Conservation (phyloP, 106 monocot genomes). For the Dendrobium catenatum region DNA sequence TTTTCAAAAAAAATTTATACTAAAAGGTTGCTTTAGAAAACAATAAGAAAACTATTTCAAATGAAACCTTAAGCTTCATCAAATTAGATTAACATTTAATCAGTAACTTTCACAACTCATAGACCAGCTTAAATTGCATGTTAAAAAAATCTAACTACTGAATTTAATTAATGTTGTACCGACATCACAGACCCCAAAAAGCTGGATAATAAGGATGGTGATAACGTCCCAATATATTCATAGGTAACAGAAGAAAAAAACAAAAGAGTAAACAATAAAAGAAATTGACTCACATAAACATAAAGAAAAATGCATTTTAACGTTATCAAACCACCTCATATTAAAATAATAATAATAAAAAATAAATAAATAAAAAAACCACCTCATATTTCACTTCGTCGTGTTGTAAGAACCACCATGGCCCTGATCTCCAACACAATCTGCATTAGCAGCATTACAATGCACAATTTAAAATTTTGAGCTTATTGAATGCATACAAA, state of each 20-base stretch:
- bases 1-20: no score
- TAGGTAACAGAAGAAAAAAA: not conserved
- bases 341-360: no score
- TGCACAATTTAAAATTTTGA: not conserved
- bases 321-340: not conserved
- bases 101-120: no score
- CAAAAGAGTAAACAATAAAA: not conserved
- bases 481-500: not conserved
- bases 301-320: not conserved
- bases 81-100: no score
- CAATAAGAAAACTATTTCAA: no score
- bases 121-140: not conserved
- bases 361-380: not conserved
- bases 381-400: constrained; percentile 1
- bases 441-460: not conserved
- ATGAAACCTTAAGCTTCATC: no score
- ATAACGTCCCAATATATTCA: not conserved
- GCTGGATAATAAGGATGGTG: not conserved
- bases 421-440: constrained; percentile 13
- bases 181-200: not conserved
- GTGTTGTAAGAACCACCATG: constrained; percentile 8
- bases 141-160: not conserved
- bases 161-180: not conserved
- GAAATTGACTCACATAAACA: not conserved
- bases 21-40: no score